phyloP scores from a whole-genome alignment of 306 rosid genomes.

The Ziziphus jujuba region DNA sequence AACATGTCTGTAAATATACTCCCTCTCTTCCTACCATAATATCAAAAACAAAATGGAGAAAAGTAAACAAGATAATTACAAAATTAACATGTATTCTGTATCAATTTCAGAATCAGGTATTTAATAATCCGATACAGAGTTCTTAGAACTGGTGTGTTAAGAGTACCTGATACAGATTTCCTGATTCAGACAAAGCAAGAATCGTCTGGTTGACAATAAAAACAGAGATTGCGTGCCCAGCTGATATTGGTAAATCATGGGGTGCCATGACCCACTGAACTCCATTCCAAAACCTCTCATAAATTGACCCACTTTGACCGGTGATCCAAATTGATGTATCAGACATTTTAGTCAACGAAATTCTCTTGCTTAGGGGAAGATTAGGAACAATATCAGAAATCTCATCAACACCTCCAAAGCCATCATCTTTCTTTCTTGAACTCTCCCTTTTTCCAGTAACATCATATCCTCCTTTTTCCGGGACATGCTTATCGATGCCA shows the following conservation, averaged over 20 bases:
- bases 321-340: slow-evolving; percentile 82
- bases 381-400: slow-evolving; percentile 24
- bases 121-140: background rate
- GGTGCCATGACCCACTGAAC: slow-evolving; percentile 91
- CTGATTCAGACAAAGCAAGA: slow-evolving; percentile 81
- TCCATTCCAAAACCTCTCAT: slow-evolving; percentile 98
- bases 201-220: slow-evolving; percentile 63
- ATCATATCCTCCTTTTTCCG: slow-evolving; percentile 34
- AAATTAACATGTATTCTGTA: background rate
- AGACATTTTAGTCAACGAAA: slow-evolving; percentile 76
- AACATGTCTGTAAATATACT: background rate
- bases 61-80: background rate
- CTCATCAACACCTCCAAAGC: slow-evolving; percentile 20
- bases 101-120: background rate
- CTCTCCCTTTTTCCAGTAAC: slow-evolving; percentile 28
- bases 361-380: slow-evolving; percentile 66
- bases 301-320: slow-evolving; percentile 85
- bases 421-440: slow-evolving; percentile 17
- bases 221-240: slow-evolving; percentile 59
- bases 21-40: background rate
- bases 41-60: background rate
- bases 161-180: slow-evolving; percentile 71
- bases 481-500: slow-evolving; percentile 10
- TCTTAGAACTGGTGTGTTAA: slow-evolving; percentile 11
- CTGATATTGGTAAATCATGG: slow-evolving; percentile 70